phyloP scores from a whole-genome alignment of 1,139 yeast genomes.

The Suhomyces taliae region DNA sequence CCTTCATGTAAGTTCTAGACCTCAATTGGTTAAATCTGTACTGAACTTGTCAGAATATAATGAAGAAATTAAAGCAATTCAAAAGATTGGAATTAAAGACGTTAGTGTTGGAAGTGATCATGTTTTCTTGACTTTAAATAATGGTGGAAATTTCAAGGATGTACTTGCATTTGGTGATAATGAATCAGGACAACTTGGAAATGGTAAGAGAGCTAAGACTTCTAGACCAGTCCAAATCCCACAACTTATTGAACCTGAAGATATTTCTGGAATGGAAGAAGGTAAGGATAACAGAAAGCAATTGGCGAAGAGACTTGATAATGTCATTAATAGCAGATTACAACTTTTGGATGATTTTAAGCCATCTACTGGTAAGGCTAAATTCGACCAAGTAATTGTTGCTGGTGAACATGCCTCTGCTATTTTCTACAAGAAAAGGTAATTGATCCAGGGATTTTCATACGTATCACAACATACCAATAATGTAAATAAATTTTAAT shows the following conservation, averaged over 20 bases:
- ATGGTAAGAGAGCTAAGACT: conserved; percentile 65
- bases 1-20: conserved; percentile 70
- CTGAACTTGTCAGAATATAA: conserved; percentile 44
- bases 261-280: conserved; percentile 17
- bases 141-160: conserved; percentile 46
- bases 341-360: conserved; percentile 36
- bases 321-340: conserved; percentile 45
- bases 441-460: not conserved
- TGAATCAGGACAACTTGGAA: conserved; percentile 80
- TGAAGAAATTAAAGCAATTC: conserved; percentile 31
- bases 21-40: conserved; percentile 58
- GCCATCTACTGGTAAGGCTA: conserved; percentile 16
- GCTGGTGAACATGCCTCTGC: conserved; percentile 69
- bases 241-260: conserved; percentile 56
- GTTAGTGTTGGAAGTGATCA: conserved; percentile 71
- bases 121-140: conserved; percentile 57
- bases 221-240: conserved; percentile 59
- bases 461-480: too few relatives aligned
- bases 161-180: conserved; percentile 84
- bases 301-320: conserved; percentile 31
- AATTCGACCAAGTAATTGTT: conserved; percentile 54
- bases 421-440: conserved; percentile 48
- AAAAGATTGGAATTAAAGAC: conserved; percentile 46
- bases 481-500: too few relatives aligned
- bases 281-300: conserved; percentile 15